Evolutionary conservation across 176 grass and related monocot species (phyloP).

Genomic region (Eragrostis curvula): DNA sequence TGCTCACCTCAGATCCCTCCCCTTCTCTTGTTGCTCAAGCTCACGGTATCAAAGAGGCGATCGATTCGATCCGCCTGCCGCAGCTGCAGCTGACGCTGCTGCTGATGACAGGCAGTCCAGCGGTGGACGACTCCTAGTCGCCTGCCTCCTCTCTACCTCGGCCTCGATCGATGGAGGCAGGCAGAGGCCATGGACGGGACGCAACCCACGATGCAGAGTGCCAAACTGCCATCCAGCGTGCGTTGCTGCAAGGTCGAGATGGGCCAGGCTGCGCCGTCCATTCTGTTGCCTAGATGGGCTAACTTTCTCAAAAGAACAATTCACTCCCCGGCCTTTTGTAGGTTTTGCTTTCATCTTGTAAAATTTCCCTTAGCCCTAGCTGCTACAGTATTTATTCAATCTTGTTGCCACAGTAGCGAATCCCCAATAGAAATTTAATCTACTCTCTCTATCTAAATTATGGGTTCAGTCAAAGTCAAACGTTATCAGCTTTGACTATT

Average conservation of each 20-base stretch:
- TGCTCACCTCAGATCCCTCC: slow-evolving; percentile 30
- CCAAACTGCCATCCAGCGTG: neutral
- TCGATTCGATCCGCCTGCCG: slow-evolving; percentile 13
- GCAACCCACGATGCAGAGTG: neutral
- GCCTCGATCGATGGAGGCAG: slow-evolving; percentile 1
- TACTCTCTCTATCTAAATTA: too few species aligned
- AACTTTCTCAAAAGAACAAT: neutral
- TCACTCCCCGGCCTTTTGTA: too few species aligned
- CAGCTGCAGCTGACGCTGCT: neutral
- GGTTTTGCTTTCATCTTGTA: too few species aligned
- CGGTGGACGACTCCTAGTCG: slow-evolving; percentile 13
- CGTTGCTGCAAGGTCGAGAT: neutral
- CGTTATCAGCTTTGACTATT: too few species aligned
- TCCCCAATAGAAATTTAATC: too few species aligned
- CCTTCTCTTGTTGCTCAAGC: neutral
- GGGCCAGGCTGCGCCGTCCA: neutral
- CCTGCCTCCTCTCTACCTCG: slow-evolving; percentile 2
- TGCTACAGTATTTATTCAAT: too few species aligned
- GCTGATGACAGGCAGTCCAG: neutral
- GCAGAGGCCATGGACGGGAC: slow-evolving; percentile 3
- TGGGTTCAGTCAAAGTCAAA: too few species aligned
- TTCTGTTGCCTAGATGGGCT: neutral
- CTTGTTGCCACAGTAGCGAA: too few species aligned
- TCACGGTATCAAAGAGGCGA: neutral
- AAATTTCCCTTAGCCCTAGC: too few species aligned